Evolutionary conservation across 176 grass and related monocot species (phyloP).

Genomic region (Musa schizocarpa): DNA sequence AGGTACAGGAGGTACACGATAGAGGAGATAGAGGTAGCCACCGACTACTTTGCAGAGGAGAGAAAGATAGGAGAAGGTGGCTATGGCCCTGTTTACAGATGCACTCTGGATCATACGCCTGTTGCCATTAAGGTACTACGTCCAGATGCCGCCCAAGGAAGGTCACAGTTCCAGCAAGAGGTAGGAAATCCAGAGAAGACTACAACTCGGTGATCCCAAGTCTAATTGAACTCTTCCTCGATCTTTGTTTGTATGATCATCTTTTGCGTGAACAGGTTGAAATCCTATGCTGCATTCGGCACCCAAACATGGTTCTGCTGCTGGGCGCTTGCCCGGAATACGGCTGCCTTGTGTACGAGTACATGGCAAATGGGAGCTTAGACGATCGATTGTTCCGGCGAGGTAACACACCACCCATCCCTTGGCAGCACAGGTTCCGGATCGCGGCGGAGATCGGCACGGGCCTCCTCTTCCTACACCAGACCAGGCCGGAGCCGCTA

Average conservation of each 20-base stretch:
- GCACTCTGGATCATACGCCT: conserved; percentile 32
- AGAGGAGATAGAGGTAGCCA: neutral
- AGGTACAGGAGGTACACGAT: conserved; percentile 14
- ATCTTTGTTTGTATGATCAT: too few species aligned
- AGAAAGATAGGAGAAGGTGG: neutral
- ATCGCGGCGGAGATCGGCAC: neutral
- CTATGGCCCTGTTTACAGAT: neutral
- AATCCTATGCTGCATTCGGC: too few species aligned
- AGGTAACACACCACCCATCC: neutral
- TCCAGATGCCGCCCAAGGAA: too few species aligned
- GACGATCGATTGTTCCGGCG: neutral
- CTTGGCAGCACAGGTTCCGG: neutral
- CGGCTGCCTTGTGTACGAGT: neutral
- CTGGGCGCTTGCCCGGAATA: too few species aligned
- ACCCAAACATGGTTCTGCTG: too few species aligned
- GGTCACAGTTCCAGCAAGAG: too few species aligned
- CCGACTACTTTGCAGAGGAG: conserved; percentile 11
- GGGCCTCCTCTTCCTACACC: conserved; percentile 3
- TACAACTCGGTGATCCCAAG: too few species aligned
- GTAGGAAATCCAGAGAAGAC: too few species aligned
- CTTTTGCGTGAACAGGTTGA: too few species aligned
- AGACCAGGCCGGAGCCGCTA: neutral
- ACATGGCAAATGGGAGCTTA: neutral
- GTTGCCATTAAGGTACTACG: conserved; percentile 26
- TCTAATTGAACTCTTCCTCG: too few species aligned